These are phyloP conservation scores for Hypoxylon sp. DNA, from an alignment of 2,329 filamentous ascomycete genomes.

Conservation along the genomic window DNA sequence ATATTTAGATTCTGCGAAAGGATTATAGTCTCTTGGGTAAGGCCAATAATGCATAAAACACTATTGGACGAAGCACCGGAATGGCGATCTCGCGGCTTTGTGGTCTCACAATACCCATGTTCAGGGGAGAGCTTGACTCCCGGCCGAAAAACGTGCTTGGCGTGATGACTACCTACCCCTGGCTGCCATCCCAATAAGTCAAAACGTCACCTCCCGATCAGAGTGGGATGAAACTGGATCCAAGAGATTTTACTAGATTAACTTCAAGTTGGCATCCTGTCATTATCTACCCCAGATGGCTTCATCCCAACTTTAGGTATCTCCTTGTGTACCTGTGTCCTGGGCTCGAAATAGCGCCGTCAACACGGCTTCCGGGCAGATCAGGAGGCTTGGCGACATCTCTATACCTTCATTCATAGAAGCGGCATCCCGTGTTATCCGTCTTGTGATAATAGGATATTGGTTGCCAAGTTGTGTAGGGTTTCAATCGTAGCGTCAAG, in stretches of 20 bases:
- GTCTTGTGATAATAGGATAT: constrained; percentile 2
- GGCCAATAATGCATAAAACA: not conserved
- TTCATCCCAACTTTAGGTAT: constrained; percentile 19
- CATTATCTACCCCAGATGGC: constrained; percentile 7
- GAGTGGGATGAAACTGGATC: constrained; percentile 15
- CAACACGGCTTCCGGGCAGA: constrained; percentile 37
- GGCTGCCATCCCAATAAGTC: constrained; percentile 3
- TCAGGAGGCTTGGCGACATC: constrained; percentile 40
- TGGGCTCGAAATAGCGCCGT: constrained; percentile 8
- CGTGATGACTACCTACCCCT: constrained; percentile 7
- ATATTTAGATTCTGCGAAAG: no score
- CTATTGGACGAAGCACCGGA: constrained; percentile 23
- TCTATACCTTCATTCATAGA: constrained; percentile 1
- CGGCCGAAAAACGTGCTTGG: constrained; percentile 30
- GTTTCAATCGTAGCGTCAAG: constrained; percentile 24
- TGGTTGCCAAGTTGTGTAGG: constrained; percentile 21
- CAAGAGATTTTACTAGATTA: constrained; percentile 24
- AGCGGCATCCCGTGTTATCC: constrained; percentile 2
- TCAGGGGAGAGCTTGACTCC: constrained; percentile 13
- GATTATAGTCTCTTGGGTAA: not conserved
- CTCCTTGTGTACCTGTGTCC: not conserved
- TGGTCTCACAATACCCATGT: constrained; percentile 29
- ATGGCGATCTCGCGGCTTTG: constrained; percentile 36
- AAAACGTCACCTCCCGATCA: not conserved
- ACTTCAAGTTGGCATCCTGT: constrained; percentile 9